Evolutionary conservation across 352 stramenopile species (phyloP).

Genomic region (Phytophthora hybrid): DNA sequence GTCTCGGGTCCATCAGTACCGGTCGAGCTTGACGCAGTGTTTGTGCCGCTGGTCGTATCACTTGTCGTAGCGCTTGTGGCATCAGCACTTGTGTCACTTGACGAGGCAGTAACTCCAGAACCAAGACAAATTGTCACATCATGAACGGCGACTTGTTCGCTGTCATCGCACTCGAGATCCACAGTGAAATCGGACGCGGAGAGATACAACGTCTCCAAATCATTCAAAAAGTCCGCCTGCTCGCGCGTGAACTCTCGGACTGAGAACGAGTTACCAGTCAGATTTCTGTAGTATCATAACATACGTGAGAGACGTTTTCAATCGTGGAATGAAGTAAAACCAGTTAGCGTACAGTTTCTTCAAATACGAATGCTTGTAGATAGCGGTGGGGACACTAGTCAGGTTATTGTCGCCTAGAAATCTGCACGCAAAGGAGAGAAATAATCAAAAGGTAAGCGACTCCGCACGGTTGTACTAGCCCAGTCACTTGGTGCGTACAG

Average conservation of each 20-base stretch:
- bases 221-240: slow-evolving; percentile 38
- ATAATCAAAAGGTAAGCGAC: not conserved
- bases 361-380: slow-evolving; percentile 60
- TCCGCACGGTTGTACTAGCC: too few species aligned
- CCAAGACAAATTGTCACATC: slow-evolving; percentile 36
- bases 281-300: slow-evolving; percentile 22
- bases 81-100: slow-evolving; percentile 15
- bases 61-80: slow-evolving; percentile 22
- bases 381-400: slow-evolving; percentile 47
- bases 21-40: slow-evolving; percentile 14
- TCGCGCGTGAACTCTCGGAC: slow-evolving; percentile 45
- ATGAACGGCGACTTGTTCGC: slow-evolving; percentile 33
- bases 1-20: slow-evolving; percentile 7
- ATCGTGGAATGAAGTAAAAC: not conserved
- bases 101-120: slow-evolving; percentile 33
- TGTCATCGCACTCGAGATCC: slow-evolving; percentile 33
- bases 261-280: slow-evolving; percentile 50
- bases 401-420: slow-evolving; percentile 62
- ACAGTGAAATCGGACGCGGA: slow-evolving; percentile 39
- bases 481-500: slow-evolving; percentile 30
- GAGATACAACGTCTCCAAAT: slow-evolving; percentile 43
- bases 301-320: not conserved
- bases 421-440: slow-evolving; percentile 6
- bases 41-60: slow-evolving; percentile 15
- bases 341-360: slow-evolving; percentile 39